These are phyloP conservation scores for Lyophyllum shimeji DNA, from an alignment of 768 basidiomycete genomes.

Conservation along the genomic window DNA sequence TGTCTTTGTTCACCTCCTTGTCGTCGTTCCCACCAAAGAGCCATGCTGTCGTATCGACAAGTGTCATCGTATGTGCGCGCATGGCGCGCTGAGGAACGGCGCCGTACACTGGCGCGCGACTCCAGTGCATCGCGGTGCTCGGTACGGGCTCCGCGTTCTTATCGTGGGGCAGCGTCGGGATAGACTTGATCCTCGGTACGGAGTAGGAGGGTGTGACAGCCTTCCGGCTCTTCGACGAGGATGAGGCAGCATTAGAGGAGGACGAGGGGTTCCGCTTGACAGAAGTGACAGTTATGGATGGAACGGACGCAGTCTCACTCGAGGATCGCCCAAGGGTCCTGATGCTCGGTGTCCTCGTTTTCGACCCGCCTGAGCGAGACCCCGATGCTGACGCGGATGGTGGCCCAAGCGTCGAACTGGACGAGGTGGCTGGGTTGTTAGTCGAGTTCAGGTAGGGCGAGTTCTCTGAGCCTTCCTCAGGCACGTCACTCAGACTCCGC, in stretches of 20 bases:
- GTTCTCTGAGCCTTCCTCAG: conserved; percentile 26
- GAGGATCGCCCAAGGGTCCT: conserved; percentile 31
- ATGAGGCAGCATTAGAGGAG: conserved; percentile 13
- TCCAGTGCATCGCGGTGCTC: conserved; percentile 84
- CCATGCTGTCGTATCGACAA: conserved; percentile 84
- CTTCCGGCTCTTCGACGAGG: conserved; percentile 23
- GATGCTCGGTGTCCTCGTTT: conserved; percentile 29
- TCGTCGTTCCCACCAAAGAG: conserved; percentile 90
- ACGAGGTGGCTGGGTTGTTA: conserved; percentile 7
- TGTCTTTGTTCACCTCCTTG: conserved; percentile 67
- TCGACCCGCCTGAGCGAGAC: conserved; percentile 10
- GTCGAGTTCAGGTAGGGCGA: conserved; percentile 4
- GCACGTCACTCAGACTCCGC: conserved; percentile 32
- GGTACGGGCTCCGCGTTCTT: conserved; percentile 60
- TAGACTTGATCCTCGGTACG: conserved; percentile 39
- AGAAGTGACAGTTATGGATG: conserved; percentile 3
- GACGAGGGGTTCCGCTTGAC: conserved; percentile 19
- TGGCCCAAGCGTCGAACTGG: conserved; percentile 9
- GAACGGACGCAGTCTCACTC: conserved; percentile 12
- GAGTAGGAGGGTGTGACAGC: conserved; percentile 11
- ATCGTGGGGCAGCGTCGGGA: conserved; percentile 61
- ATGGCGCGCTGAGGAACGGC: conserved; percentile 62
- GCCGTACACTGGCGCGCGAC: conserved; percentile 78
- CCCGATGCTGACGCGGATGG: conserved; percentile 12
- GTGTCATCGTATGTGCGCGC: conserved; percentile 81